A percentile compares a stretch with the other conserved stretches of the same genome.
Conservation (phyloP, 169 alveolate genomes). For the Plasmodium inui region DNA sequence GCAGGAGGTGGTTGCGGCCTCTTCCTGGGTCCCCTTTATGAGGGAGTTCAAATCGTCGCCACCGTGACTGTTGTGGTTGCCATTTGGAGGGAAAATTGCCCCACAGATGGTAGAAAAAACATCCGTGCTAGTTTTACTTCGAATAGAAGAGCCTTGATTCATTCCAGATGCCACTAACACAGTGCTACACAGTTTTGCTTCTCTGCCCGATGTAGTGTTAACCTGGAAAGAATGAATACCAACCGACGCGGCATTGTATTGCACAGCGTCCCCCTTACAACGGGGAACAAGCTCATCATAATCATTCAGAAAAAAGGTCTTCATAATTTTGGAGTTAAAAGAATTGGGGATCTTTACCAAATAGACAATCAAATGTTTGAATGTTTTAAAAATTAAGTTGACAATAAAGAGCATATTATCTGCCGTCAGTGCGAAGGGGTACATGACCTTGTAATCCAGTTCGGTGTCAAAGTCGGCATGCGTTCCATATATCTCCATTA, state of each 20-base stretch:
- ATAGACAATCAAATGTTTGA: constrained; percentile 69
- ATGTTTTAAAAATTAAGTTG: constrained; percentile 63
- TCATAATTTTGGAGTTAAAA: constrained; percentile 67
- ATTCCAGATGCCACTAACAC: background rate
- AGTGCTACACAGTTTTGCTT: background rate
- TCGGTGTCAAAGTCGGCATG: constrained; percentile 61
- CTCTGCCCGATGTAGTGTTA: background rate
- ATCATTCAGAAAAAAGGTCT: constrained; percentile 35
- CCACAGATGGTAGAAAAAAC: background rate
- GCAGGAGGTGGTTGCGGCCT: background rate
- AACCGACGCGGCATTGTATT: background rate
- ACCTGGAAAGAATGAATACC: background rate
- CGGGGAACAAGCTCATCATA: background rate
- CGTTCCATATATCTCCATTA: constrained; percentile 67
- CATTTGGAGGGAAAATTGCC: background rate
- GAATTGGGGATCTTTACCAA: constrained; percentile 47
- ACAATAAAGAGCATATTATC: constrained; percentile 58
- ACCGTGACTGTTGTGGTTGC: background rate
- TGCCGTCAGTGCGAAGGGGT: constrained; percentile 74
- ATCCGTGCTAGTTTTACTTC: background rate
- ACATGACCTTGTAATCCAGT: constrained; percentile 74
- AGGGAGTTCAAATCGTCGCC: background rate
- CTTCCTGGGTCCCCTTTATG: background rate
- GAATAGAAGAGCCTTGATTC: background rate
- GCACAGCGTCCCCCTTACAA: constrained; percentile 3